Evolutionary conservation across 2,329 filamentous ascomycete species (phyloP).

Genomic region (Dothideomycetes sp.): DNA sequence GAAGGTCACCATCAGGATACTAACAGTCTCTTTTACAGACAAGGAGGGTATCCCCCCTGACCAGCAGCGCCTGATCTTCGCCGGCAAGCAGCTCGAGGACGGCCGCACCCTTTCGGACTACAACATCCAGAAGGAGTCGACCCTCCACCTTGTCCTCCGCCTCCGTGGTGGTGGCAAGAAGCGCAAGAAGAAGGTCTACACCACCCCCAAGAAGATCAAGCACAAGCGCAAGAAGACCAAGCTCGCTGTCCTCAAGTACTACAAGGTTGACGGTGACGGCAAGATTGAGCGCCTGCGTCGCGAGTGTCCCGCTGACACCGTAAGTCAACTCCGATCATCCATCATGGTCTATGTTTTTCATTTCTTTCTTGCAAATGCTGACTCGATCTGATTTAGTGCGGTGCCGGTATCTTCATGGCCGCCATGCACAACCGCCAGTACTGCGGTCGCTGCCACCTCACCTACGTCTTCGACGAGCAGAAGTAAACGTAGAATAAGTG

Average conservation of each 20-base stretch:
- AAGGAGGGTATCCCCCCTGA: constrained; percentile 99
- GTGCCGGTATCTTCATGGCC: constrained; percentile 99
- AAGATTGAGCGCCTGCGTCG: constrained; percentile 99
- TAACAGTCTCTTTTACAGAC: constrained; percentile 57
- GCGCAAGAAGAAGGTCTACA: constrained; percentile 99
- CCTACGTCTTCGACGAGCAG: constrained; percentile 59
- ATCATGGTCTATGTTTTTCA: too few species aligned
- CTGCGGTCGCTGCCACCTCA: constrained; percentile 67
- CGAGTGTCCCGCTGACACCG: constrained; percentile 88
- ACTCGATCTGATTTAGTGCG: constrained; percentile 56
- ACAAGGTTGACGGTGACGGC: constrained; percentile 99
- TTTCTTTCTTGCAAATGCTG: not conserved
- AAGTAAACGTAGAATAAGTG: constrained; percentile 21
- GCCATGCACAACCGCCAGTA: constrained; percentile 99
- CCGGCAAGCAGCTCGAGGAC: constrained; percentile 99
- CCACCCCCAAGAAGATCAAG: constrained; percentile 99
- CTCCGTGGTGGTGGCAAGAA: constrained; percentile 99
- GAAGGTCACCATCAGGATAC: constrained; percentile 16
- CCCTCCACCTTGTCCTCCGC: constrained; percentile 93
- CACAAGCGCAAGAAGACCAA: constrained; percentile 99
- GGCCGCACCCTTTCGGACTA: constrained; percentile 98
- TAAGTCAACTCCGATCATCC: constrained; percentile 51
- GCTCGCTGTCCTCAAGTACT: constrained; percentile 99
- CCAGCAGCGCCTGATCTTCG: constrained; percentile 99
- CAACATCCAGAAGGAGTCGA: constrained; percentile 99